phyloP scores from a whole-genome alignment of 1,284 basidiomycete genomes.

The Gymnopus androsaceus region DNA sequence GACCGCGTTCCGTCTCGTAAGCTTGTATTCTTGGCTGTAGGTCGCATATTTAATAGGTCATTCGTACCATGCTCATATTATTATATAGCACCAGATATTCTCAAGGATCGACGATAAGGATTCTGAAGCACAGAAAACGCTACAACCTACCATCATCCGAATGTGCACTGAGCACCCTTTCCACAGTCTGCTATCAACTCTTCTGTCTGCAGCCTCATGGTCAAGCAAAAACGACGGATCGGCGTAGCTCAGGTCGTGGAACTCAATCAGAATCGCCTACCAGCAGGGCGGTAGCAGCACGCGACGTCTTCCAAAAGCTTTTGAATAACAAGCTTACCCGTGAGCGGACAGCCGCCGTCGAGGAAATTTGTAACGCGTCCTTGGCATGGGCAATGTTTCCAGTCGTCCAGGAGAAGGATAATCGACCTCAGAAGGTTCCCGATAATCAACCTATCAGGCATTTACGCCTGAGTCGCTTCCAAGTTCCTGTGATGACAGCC shows the following conservation, averaged over 20 bases:
- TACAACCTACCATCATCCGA: slow-evolving; percentile 69
- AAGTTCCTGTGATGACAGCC: slow-evolving; percentile 81
- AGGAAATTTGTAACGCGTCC: slow-evolving; percentile 71
- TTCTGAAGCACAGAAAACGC: slow-evolving; percentile 57
- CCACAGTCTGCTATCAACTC: slow-evolving; percentile 90
- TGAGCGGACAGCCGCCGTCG: slow-evolving; percentile 58
- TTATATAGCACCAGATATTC: slow-evolving; percentile 77
- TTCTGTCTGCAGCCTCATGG: slow-evolving; percentile 65
- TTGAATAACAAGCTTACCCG: slow-evolving; percentile 41
- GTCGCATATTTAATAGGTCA: slow-evolving; percentile 24
- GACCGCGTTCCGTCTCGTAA: slow-evolving; percentile 82
- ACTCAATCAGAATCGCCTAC: slow-evolving; percentile 22
- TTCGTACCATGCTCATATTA: not conserved
- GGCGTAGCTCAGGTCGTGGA: slow-evolving; percentile 8
- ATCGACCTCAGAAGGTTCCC: slow-evolving; percentile 43
- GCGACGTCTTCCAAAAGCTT: slow-evolving; percentile 66
- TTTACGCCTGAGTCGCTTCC: slow-evolving; percentile 35
- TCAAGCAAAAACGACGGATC: slow-evolving; percentile 1
- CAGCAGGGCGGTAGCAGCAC: slow-evolving; percentile 66
- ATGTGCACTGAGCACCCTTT: slow-evolving; percentile 93
- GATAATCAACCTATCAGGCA: slow-evolving; percentile 44
- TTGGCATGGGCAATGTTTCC: slow-evolving; percentile 79
- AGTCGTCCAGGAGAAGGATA: slow-evolving; percentile 34
- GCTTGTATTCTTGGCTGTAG: slow-evolving; percentile 84
- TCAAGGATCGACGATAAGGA: slow-evolving; percentile 68